Evolutionary conservation across 2,329 filamentous ascomycete species (phyloP), one percentile per base, ranked within the genome.

Genomic region (Cercospora nicotianae): DNA sequence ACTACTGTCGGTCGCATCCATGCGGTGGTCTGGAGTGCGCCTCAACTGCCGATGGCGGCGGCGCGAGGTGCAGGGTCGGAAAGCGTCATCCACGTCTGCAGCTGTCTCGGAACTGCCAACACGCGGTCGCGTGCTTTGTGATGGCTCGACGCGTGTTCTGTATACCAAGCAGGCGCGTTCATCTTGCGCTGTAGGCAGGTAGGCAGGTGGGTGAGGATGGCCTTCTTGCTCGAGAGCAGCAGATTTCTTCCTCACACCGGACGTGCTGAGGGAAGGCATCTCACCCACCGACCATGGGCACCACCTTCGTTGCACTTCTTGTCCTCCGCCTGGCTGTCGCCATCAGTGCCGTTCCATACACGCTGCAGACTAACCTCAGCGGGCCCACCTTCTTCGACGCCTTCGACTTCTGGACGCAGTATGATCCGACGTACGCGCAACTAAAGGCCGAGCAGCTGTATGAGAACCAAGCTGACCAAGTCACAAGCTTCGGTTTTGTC

Each of bases 371-470:
- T 18, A 73, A 66, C 63, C 66, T 74, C 31, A 65, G 63, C 45
- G 70, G 69, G n/a, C 53, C 71, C 2, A 69, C 68, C 39, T 79
- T 79, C 69, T 78, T 79, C 70, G 68, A 73, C 60, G 76, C 77
- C 42, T 79, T 79, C 74, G 74, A 76, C 58, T 79, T 75, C 69
- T 77, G 75, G 70, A 75, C 69, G 59, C 71, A 63, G 5, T 73
- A 72, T 20, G 78, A 79, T 67, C 78, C 77, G 5, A 79, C 78
- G 5, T 63, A 60, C 48, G 61, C 57, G 26, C 55, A 12, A 9
- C 7, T 9, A 58, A n/a, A 16, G 42, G n/a, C 13, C 36, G 20
- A 5, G 16, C 5, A 33, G 18, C 53, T 3, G 26, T 9, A n/a
- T 31, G 53, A 23, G n/a, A 16, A 30, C 13, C 9, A 3, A n/a